Conservation (phyloP, 257 asterid species). For the Salvia miltiorrhiza region DNA sequence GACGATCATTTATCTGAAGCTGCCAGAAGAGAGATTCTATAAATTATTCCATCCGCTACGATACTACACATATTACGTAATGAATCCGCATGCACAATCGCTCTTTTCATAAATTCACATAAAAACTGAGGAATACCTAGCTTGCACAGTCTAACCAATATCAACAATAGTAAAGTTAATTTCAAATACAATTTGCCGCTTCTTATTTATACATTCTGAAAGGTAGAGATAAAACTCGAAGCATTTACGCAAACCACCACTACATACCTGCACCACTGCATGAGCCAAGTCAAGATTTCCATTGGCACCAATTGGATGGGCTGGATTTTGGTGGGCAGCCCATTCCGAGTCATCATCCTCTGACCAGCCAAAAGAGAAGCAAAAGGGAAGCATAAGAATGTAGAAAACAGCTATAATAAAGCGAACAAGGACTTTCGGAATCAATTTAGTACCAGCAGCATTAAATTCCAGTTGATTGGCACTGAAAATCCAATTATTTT, state of each 20-base stretch:
- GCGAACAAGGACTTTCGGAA: neutral
- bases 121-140: neutral
- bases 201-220: neutral
- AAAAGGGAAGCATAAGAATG: neutral
- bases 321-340: conserved; percentile 34
- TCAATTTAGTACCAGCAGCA: conserved; percentile 38
- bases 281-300: conserved; percentile 70
- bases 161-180: neutral
- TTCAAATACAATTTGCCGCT: neutral
- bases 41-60: neutral
- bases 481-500: conserved; percentile 78
- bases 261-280: conserved; percentile 65
- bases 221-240: neutral
- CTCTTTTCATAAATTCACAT: neutral
- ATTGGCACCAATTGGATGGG: conserved; percentile 72
- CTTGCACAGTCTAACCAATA: neutral
- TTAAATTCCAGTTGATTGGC: conserved; percentile 65
- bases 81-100: neutral
- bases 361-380: conserved; percentile 14
- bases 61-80: neutral
- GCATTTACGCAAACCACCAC: neutral
- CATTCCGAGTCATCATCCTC: conserved; percentile 61
- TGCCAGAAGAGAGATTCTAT: conserved; percentile 29
- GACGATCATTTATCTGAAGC: conserved; percentile 85
- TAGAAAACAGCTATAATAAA: neutral